Base-by-base conservation (phyloP, 1,139 yeast species). In the Suhomyces chickasaworum region DNA sequence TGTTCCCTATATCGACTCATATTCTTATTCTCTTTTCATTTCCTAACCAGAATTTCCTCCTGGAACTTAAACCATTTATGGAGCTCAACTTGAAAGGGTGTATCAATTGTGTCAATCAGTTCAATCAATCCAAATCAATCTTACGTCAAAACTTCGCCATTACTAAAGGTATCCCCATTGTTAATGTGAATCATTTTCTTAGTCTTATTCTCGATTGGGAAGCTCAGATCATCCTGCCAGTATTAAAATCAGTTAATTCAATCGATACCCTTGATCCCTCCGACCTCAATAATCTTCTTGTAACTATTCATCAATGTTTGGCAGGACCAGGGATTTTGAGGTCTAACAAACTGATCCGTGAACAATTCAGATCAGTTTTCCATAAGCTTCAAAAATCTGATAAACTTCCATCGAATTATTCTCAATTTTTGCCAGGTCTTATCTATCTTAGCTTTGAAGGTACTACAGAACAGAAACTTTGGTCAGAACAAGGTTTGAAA, bases 1-100 rank as follows among this genome's bases (percentile, higher is more conserved):
- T 78, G 56, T 69, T 65, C 42, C 77, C 79, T 5, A 69, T 81
- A 20, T 69, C 84, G 9, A 68, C 76, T 20, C 84, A 83, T 58
- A 64, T 77, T 7, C 61, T 85, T 46, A 78, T 85, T 16, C 67
- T 84, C 46, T 83, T 83, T 58, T 81, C 88, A 8, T 81, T 83
- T 54, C 77, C 77, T 22, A 75, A 73, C 34, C 73, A 72, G 42
- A 69, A 69, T 10, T 71, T 77, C 22, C 63, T 77, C 12, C 59
- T 58, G 20, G 71, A 76, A 68, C 66, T 78, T 46, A 75, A 77
- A 50, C 66, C 69, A 3, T 57, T 61, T 6, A 68, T 80, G 46
- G 65, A 68, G 3, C 57, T 60, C 1, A 65, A 75, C 36, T 61
- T 85, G 18, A 59, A 66, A 27, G 49, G 56, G 2, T 86, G 93